Evolutionary conservation across 2,329 filamentous ascomycete genomes (phyloP), one percentile per base, ranked within the genome.

Genomic region (Cercospora berteroae): DNA sequence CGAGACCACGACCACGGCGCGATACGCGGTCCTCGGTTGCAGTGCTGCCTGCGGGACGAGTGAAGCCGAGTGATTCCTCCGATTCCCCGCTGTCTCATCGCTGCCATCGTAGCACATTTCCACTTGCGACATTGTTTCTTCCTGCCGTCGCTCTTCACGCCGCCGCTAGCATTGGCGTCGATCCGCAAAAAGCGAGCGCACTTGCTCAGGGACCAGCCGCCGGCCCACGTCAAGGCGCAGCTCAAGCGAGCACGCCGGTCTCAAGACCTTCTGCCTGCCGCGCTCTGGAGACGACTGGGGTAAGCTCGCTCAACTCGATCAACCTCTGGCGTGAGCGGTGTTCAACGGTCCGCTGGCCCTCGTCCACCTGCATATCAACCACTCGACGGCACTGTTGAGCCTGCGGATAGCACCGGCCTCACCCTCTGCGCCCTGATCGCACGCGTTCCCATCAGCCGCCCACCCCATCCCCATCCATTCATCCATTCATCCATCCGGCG

Each of bases 291-390:
- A 50, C 39, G 18, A 27, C 55, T 48, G 39, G 63, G 63, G 63
- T 44, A 65, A 65, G 63, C 63, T 65, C 63, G 39, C 44, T 50
- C 52, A 27, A 25, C 39, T 42, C 59, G 55, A 42, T 27, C 60
- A 58, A 59, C 60, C 10, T n/a, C 63, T 29, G 25, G 52, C 52
- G 52, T 57, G 52, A 57, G 52, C 52, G 31, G 52, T 31, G 27
- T 52, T 60, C 63, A 65, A 65, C 63, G 63, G n/a, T 65, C 63
- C 61, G 52, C 61, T 18, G 31, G 33, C 48, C 10, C 36, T 44
- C 27, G 16, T 50, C 27, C 36, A 65, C 65, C 59, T 52, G 65
- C 65, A 67, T 60, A 60, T 63, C 65, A 67, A 60, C 65, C 60
- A 52, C 59, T 61, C 33, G 16, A 18, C 42, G 5, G 31, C 29